Percentiles rank a stretch among this genome's conserved stretches.
These are phyloP conservation scores for Gymnopilus junonius DNA, from an alignment of 768 basidiomycete species.

Conservation along the genomic window DNA sequence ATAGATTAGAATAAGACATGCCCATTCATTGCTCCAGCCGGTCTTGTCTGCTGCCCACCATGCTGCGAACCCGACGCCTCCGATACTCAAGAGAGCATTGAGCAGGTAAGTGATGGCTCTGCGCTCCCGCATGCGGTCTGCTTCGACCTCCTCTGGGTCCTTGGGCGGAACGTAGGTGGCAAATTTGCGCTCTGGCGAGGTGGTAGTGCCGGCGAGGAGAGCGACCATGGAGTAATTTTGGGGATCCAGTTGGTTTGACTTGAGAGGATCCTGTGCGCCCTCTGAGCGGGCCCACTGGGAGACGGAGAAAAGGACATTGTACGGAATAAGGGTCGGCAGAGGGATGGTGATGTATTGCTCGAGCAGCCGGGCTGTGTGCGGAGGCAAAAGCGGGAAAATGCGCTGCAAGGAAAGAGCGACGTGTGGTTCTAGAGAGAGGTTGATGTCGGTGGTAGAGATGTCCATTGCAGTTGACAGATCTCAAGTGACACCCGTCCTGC, in stretches of 20 bases:
- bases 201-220: constrained; percentile 75
- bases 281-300: constrained; percentile 73
- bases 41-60: constrained; percentile 75
- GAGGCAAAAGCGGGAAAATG: constrained; percentile 51
- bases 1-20: constrained; percentile 38
- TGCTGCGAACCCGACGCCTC: constrained; percentile 65
- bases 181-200: constrained; percentile 79
- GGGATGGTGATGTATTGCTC: constrained; percentile 39
- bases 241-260: constrained; percentile 48
- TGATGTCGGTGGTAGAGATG: constrained; percentile 41
- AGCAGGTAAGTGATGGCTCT: constrained; percentile 71
- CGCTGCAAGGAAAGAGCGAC: constrained; percentile 52
- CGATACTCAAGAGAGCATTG: constrained; percentile 74
- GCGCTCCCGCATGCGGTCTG: constrained; percentile 54
- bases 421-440: constrained; percentile 73
- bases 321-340: constrained; percentile 57
- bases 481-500: constrained; percentile 11
- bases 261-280: constrained; percentile 44
- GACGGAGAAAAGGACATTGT: constrained; percentile 57
- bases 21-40: constrained; percentile 78
- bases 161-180: constrained; percentile 50
- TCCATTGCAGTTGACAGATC: constrained; percentile 19
- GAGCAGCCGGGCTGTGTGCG: constrained; percentile 46
- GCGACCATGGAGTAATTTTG: constrained; percentile 70
- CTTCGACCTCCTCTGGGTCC: constrained; percentile 52